Conservation (phyloP, 2,329 filamentous ascomycete genomes). For the Neocucurbitaria cava region DNA sequence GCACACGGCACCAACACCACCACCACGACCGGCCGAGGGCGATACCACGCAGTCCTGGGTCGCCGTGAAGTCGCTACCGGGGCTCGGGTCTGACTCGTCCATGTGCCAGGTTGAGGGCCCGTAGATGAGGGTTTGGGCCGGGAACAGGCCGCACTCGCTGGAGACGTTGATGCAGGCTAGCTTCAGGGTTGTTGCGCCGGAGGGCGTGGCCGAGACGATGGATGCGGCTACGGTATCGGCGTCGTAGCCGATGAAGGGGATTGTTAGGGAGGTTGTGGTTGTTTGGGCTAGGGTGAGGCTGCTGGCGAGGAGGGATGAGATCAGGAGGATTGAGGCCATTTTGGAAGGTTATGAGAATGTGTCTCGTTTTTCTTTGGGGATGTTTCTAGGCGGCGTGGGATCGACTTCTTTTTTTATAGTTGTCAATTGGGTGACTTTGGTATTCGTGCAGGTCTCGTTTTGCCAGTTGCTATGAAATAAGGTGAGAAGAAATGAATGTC, state of each 20-base stretch:
- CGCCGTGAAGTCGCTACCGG: constrained; percentile 27
- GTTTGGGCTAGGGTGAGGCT: constrained; percentile 20
- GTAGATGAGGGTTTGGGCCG: constrained; percentile 21
- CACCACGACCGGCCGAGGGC: too few species aligned
- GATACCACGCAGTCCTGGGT: constrained; percentile 26
- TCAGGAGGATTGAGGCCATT: constrained; percentile 11
- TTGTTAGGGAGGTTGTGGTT: constrained; percentile 17
- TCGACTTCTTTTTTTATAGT: too few species aligned
- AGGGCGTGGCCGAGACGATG: constrained; percentile 20
- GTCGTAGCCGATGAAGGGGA: constrained; percentile 17
- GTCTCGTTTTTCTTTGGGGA: neutral
- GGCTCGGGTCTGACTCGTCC: constrained; percentile 22
- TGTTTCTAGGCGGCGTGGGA: too few species aligned
- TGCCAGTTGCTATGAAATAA: neutral
- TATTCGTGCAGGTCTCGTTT: neutral
- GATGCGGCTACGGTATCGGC: constrained; percentile 13
- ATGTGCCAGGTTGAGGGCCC: constrained; percentile 28
- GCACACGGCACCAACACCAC: constrained; percentile 26
- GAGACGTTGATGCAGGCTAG: constrained; percentile 9
- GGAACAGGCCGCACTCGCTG: constrained; percentile 29
- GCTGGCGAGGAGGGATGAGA: constrained; percentile 10
- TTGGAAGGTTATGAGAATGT: neutral
- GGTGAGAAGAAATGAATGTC: neutral
- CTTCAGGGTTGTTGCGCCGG: constrained; percentile 15
- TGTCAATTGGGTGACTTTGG: too few species aligned